Conservation (phyloP, 2,329 filamentous ascomycete species). For the Monosporascus sp. region DNA sequence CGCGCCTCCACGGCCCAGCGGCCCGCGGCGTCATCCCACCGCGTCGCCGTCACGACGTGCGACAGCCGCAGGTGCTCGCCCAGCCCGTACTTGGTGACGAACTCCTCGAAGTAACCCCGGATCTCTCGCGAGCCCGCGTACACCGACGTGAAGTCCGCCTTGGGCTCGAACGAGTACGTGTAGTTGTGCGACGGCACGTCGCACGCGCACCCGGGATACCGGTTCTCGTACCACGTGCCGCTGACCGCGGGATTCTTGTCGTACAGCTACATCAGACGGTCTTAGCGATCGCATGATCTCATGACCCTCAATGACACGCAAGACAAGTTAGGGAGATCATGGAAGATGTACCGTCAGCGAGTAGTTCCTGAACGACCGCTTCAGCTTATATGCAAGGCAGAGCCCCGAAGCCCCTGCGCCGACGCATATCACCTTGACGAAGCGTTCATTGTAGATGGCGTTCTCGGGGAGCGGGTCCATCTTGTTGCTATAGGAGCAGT, state of each 20-base stretch:
- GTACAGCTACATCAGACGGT: conserved; percentile 25
- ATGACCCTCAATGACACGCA: neutral
- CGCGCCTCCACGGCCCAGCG: conserved; percentile 28
- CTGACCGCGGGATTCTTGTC: conserved; percentile 43
- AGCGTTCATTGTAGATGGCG: conserved; percentile 13
- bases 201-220: conserved; percentile 38
- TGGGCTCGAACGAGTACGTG: conserved; percentile 44
- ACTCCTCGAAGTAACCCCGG: conserved; percentile 34
- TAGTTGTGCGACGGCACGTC: conserved; percentile 49
- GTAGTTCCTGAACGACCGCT: conserved; percentile 37
- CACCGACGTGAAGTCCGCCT: conserved; percentile 34
- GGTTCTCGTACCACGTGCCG: conserved; percentile 50
- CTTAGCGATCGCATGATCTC: no score
- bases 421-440: conserved; percentile 31
- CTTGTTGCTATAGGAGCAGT: no score
- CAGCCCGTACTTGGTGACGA: conserved; percentile 34
- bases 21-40: conserved; percentile 30
- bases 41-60: conserved; percentile 22
- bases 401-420: conserved; percentile 44
- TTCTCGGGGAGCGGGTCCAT: conserved; percentile 10
- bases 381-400: conserved; percentile 42
- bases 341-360: conserved; percentile 10
- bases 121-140: conserved; percentile 39
- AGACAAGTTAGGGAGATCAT: neutral
- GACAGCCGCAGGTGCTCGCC: conserved; percentile 26